A percentile compares a stretch with the other conserved stretches of the same genome.
These are phyloP conservation scores for Malassezia furfur DNA, from an alignment of 1,284 basidiomycete species.

Conservation along the genomic window DNA sequence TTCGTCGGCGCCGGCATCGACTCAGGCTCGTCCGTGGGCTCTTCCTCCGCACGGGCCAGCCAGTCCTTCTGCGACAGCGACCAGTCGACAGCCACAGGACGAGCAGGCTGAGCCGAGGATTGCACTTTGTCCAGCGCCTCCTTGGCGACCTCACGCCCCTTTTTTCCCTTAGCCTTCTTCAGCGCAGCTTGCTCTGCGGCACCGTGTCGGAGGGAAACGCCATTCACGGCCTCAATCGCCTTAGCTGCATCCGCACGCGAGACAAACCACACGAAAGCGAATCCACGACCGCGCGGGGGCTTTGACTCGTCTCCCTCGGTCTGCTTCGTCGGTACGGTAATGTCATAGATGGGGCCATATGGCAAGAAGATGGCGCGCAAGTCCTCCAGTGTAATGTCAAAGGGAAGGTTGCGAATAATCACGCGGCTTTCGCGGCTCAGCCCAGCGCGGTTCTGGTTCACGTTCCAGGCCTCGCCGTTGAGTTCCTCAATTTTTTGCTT, in stretches of 20 bases:
- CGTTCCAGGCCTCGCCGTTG: slow-evolving; percentile 23
- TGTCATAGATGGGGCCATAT: slow-evolving; percentile 74
- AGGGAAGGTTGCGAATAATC: slow-evolving; percentile 85
- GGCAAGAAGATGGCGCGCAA: slow-evolving; percentile 77
- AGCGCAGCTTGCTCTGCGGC: slow-evolving; percentile 59
- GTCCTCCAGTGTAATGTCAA: slow-evolving; percentile 60
- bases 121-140: slow-evolving; percentile 44
- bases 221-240: slow-evolving; percentile 76
- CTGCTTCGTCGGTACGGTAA: slow-evolving; percentile 60
- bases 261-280: slow-evolving; percentile 92
- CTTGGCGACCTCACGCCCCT: slow-evolving; percentile 57
- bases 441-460: slow-evolving; percentile 42
- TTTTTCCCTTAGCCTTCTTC: slow-evolving; percentile 58
- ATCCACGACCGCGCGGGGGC: slow-evolving; percentile 57
- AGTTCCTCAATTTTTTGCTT: slow-evolving; percentile 42
- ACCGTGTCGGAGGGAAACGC: slow-evolving; percentile 61
- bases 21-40: slow-evolving; percentile 22
- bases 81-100: slow-evolving; percentile 89
- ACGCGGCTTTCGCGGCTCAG: slow-evolving; percentile 62
- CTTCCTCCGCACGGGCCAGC: slow-evolving; percentile 57
- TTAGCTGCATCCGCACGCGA: slow-evolving; percentile 73
- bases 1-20: background rate
- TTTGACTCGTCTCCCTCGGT: slow-evolving; percentile 10
- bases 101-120: slow-evolving; percentile 49
- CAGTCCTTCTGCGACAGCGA: slow-evolving; percentile 87